Percentiles rank a stretch among this genome's conserved stretches.
Evolutionary conservation across 1,139 yeast genomes (phyloP).

Genomic region (Lodderomyces oxycetoniae): DNA sequence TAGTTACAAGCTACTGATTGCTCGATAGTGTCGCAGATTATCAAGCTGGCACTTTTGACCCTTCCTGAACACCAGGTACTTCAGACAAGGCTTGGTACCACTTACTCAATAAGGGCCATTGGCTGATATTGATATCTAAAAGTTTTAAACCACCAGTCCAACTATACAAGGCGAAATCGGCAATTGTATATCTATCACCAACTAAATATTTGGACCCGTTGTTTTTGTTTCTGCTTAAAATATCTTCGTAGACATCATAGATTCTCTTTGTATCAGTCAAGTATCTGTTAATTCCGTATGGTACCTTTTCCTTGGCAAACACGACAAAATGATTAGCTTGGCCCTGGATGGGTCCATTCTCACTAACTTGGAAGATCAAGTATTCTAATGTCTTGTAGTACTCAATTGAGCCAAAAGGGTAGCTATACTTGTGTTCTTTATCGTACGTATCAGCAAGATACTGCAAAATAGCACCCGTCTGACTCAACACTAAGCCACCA

Average conservation of each 20-base stretch:
- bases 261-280: slow-evolving; percentile 47
- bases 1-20: no score
- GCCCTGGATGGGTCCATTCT: slow-evolving; percentile 60
- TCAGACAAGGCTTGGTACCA: slow-evolving; percentile 42
- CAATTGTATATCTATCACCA: slow-evolving; percentile 35
- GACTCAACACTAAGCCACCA: slow-evolving; percentile 43
- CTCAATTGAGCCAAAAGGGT: slow-evolving; percentile 36
- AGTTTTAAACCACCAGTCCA: slow-evolving; percentile 24
- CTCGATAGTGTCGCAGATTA: no score
- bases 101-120: slow-evolving; percentile 39
- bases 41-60: slow-evolving; percentile 15
- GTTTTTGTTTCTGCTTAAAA: slow-evolving; percentile 31
- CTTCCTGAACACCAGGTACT: slow-evolving; percentile 36
- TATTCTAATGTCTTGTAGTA: slow-evolving; percentile 51
- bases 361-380: slow-evolving; percentile 53
- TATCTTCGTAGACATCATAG: slow-evolving; percentile 48
- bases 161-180: slow-evolving; percentile 47
- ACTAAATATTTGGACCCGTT: slow-evolving; percentile 17
- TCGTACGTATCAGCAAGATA: slow-evolving; percentile 58
- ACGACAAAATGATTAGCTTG: slow-evolving; percentile 47
- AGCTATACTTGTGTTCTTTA: slow-evolving; percentile 46
- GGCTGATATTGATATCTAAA: slow-evolving; percentile 32
- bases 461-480: slow-evolving; percentile 55
- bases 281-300: slow-evolving; percentile 51
- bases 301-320: slow-evolving; percentile 45